These are phyloP conservation scores for Lagenidium giganteum DNA, from an alignment of 352 stramenopile genomes.

Conservation along the genomic window DNA sequence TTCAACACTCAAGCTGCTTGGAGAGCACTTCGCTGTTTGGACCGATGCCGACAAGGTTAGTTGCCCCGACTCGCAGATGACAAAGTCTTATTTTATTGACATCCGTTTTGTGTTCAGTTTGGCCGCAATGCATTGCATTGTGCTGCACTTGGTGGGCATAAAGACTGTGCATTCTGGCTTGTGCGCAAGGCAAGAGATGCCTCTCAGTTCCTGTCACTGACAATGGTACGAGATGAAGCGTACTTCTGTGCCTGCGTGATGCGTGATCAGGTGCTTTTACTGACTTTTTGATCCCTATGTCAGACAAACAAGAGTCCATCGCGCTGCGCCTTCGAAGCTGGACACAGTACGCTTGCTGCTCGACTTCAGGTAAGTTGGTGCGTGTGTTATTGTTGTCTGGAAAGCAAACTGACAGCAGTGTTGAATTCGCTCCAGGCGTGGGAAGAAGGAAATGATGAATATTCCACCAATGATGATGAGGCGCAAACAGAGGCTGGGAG, in stretches of 20 bases:
- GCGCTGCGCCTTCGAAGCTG: conserved; percentile 81
- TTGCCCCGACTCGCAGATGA: no score
- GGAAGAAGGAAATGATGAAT: conserved; percentile 88
- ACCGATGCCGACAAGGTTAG: conserved; percentile 82
- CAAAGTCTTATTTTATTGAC: not conserved
- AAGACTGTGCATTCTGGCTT: conserved; percentile 81
- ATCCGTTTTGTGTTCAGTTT: conserved; percentile 37
- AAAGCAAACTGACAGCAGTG: not conserved
- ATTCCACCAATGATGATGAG: conserved; percentile 52
- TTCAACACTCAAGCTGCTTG: conserved; percentile 72
- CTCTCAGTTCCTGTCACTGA: conserved; percentile 67
- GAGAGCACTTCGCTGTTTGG: conserved; percentile 72
- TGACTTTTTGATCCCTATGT: conserved; percentile 1
- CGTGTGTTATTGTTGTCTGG: not conserved
- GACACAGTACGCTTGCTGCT: conserved; percentile 71
- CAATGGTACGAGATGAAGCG: conserved; percentile 31
- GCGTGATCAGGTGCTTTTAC: no score
- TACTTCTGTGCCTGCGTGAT: no score
- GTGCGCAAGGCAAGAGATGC: conserved; percentile 64
- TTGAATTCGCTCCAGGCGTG: conserved; percentile 33
- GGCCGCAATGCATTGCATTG: conserved; percentile 81
- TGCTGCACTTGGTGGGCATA: conserved; percentile 70
- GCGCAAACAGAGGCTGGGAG: conserved; percentile 6
- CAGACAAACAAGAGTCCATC: conserved; percentile 87
- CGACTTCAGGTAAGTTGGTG: conserved; percentile 40